Base-by-base conservation (phyloP, 1,284 basidiomycete genomes). In the Prillingera fragicola region DNA sequence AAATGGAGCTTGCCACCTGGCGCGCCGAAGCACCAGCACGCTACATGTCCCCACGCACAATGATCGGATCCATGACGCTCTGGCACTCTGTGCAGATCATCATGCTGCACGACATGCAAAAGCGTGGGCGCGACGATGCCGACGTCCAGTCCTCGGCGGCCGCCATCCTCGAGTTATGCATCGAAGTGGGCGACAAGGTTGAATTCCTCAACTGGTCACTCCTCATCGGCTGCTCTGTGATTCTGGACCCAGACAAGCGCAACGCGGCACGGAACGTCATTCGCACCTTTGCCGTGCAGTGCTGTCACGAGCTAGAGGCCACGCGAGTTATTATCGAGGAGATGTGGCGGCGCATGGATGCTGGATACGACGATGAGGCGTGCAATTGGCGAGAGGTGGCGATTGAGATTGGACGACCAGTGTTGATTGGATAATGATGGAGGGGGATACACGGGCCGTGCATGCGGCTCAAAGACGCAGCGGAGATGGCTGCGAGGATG, bases 171-270 rank as follows among this genome's bases (percentile, higher is more conserved):
- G 56, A 56, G 25, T 49, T 64, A 1, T 67, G 60, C 21, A 45
- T 49, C 17, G 53, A 57, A 17, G 61, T 56, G 3, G 62, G 63
- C 2, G 63, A 63, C 48, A 69, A 69, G 47, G 53, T 65, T 23
- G 66, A 69, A 52, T 65, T 57, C 35, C 52, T 69, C 40, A 69
- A 64, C 52, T 69, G 63, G 63, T 45, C 55, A 3, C 48, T 66
- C 8, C 40, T 66, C 27, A 55, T 65, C n/a, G 57, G 62, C 1
- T 55, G 54, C 36, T 56, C 54, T 5, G 58, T 59, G 15, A 33
- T 62, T 4, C 38, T 55, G 10, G 45, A 49, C 27, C 36, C 45
- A 2, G 39, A 38, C 15, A 46, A 54, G 36, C 58, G 66, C 23
- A 45, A 60, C 26, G 36, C 38, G 2, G 59, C 54, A 4, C 48